These are phyloP conservation scores for Cairneyella variabilis DNA, from an alignment of 495 filamentous ascomycete species.

Conservation along the genomic window DNA sequence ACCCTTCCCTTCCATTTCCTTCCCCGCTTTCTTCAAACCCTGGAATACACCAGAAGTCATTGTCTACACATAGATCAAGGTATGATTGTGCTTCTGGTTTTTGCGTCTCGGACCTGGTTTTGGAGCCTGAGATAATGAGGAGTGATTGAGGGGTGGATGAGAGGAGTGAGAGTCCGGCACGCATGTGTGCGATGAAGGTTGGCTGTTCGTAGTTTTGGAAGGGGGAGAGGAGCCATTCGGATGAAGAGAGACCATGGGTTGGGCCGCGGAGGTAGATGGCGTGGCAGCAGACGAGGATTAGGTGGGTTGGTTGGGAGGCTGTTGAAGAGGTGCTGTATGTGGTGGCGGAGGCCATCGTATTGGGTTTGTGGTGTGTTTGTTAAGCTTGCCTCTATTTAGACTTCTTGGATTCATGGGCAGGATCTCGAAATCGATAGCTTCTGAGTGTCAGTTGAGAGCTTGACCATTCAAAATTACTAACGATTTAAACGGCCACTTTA, in stretches of 20 bases:
- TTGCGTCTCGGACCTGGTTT: constrained; percentile 52
- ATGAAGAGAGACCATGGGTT: constrained; percentile 51
- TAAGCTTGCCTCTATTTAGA: no score
- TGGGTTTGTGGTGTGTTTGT: no score
- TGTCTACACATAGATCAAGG: constrained; percentile 42
- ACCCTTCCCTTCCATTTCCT: not conserved
- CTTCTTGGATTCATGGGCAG: no score
- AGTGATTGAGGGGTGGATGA: constrained; percentile 29
- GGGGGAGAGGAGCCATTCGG: constrained; percentile 68
- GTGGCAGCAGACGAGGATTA: constrained; percentile 79
- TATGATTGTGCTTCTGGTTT: constrained; percentile 68
- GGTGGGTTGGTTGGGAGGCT: constrained; percentile 28
- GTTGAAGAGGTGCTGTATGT: not conserved
- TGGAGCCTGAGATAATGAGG: constrained; percentile 45
- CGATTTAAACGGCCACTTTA: no score
- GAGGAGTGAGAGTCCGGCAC: constrained; percentile 48
- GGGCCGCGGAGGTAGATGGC: constrained; percentile 69
- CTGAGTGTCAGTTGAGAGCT: no score
- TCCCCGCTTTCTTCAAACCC: not conserved
- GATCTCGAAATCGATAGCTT: no score
- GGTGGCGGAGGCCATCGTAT: no score
- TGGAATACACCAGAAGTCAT: constrained; percentile 40
- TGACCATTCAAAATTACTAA: no score
- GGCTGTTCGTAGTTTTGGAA: constrained; percentile 69
- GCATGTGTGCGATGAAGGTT: constrained; percentile 69